Base-by-base conservation (phyloP, 1,284 basidiomycete species). In the Peniophora sp. region DNA sequence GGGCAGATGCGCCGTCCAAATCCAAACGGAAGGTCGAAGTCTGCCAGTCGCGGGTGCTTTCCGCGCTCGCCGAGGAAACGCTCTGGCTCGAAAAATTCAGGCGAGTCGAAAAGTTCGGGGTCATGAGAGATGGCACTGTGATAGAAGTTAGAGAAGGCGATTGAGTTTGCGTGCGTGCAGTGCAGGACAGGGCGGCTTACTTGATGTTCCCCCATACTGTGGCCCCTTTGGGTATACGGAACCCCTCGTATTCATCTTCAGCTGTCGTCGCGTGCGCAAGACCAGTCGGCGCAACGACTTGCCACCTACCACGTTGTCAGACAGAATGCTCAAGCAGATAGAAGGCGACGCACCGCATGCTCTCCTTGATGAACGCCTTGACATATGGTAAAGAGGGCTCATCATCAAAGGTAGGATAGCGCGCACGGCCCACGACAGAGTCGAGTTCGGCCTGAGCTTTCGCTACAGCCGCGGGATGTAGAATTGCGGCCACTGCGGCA, bases 361-460 rank as follows among this genome's bases (percentile, higher is more conserved):
- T 52, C 48, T 61, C 59, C 47, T 54, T 52, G 19, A 59, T 51
- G 23, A 61, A 35, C 8, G 58, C 58, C 25, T 56, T 45, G 16
- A 55, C 45, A 41, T 61, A 61, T 5, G 56, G 59, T 3, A 61
- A 47, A 3, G 51, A 47, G 11, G 53, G 47, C 20, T 51, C 49
- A 45, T 61, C 59, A 3, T 54, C 51, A 36, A 60, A 52, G 11
- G 46, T 51, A 2, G 59, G 59, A 12, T 58, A 36, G 10, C 59
- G 53, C 3, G 56, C 52, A 2, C 19, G 23, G 9, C 59, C 59
- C n/a, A 56, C 53, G 24, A 59, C 58, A 12, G 22, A 22, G 23
- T 60, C 59, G 14, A 61, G 53, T 39, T 61, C 60, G 16, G 47
- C 51, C 45, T 59, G 56, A 17, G 53, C 58, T 24, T 52, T 52